A percentile compares a stretch with the other conserved stretches of the same genome.
These are phyloP conservation scores for Hemisphaericaspora lyxosophila DNA, from an alignment of 1,139 yeast genomes.

Conservation along the genomic window DNA sequence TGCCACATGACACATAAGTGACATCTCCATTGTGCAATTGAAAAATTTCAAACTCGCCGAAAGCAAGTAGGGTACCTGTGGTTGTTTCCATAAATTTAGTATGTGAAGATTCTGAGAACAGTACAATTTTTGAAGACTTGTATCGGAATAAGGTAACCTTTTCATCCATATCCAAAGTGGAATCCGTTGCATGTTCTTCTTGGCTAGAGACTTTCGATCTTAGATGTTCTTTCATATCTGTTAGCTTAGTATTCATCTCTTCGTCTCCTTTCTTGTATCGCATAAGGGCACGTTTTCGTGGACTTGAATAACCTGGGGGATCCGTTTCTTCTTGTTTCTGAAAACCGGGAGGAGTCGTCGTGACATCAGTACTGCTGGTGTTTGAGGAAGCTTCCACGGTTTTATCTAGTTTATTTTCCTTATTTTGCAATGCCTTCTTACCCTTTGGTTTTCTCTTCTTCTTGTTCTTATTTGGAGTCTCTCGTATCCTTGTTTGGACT, in stretches of 20 bases:
- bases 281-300: slow-evolving; percentile 42
- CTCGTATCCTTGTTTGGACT: slow-evolving; percentile 2
- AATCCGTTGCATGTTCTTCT: slow-evolving; percentile 6
- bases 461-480: neutral
- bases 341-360: neutral
- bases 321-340: neutral
- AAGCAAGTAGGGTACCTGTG: slow-evolving; percentile 54
- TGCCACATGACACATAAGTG: slow-evolving; percentile 62
- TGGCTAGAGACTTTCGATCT: slow-evolving; percentile 11
- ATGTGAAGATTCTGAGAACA: slow-evolving; percentile 38
- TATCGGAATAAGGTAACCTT: slow-evolving; percentile 40
- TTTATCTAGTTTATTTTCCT: too few species aligned
- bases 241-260: slow-evolving; percentile 22
- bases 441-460: slow-evolving; percentile 6
- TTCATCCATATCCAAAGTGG: slow-evolving; percentile 28
- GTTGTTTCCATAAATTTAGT: slow-evolving; percentile 13
- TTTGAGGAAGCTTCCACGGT: too few species aligned
- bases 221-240: slow-evolving; percentile 31
- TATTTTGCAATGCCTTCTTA: neutral
- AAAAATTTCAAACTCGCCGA: slow-evolving; percentile 64
- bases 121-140: slow-evolving; percentile 39
- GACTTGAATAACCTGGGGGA: slow-evolving; percentile 24
- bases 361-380: neutral
- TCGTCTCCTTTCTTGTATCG: slow-evolving; percentile 37
- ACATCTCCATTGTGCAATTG: slow-evolving; percentile 64